Percentiles rank a stretch among this genome's conserved stretches.
phyloP scores from a whole-genome alignment of 768 basidiomycete species.

The Psilocybe tampanensis region DNA sequence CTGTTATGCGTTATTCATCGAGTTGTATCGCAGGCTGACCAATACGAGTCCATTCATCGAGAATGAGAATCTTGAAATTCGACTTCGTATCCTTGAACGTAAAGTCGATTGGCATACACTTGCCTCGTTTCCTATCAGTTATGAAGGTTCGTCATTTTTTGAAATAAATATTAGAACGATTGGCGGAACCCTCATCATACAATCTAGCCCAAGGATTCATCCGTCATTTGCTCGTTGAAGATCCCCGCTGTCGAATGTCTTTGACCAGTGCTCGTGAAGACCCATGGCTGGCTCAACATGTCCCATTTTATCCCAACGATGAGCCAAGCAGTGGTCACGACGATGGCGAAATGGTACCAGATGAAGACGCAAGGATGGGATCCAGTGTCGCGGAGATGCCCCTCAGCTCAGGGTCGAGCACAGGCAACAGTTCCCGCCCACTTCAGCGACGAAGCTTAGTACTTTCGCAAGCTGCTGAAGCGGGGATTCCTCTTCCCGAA shows the following conservation, averaged over 20 bases:
- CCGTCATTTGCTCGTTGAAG: constrained; percentile 57
- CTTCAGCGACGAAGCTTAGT: constrained; percentile 54
- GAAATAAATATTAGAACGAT: background rate
- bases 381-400: background rate
- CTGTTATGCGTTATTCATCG: constrained; percentile 11
- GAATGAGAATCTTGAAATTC: constrained; percentile 64
- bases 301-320: constrained; percentile 26
- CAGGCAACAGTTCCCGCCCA: constrained; percentile 10
- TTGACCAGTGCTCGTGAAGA: constrained; percentile 70
- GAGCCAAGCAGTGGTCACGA: background rate
- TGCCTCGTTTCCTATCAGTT: constrained; percentile 36
- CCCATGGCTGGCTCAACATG: constrained; percentile 65
- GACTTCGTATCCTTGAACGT: constrained; percentile 59
- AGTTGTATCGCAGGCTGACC: constrained; percentile 57
- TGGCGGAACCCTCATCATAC: constrained; percentile 5
- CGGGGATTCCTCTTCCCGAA: constrained; percentile 40
- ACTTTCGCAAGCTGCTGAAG: constrained; percentile 47
- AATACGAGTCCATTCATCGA: constrained; percentile 83
- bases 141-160: constrained; percentile 43
- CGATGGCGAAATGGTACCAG: constrained; percentile 3
- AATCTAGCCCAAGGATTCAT: constrained; percentile 68
- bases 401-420: background rate
- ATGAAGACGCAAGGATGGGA: constrained; percentile 5
- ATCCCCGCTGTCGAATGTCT: constrained; percentile 72
- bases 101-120: constrained; percentile 65